Evolutionary conservation across 2,329 filamentous ascomycete genomes (phyloP).

Genomic region (Aspergillus floridensis): DNA sequence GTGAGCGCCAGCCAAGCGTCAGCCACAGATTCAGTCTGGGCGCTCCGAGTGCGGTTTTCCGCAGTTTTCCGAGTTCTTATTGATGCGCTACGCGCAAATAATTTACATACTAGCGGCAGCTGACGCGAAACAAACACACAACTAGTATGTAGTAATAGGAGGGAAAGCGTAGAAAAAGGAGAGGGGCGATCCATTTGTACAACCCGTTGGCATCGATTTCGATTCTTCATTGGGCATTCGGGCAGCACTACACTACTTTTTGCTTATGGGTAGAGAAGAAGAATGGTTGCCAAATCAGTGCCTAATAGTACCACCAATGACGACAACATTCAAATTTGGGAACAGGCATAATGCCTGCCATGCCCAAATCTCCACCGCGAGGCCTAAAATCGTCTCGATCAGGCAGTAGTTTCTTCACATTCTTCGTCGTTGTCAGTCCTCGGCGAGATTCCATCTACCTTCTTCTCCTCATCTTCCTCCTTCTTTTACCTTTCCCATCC

Average conservation of each 20-base stretch:
- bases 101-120: not conserved
- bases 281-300: slow-evolving; percentile 6
- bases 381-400: slow-evolving; percentile 11
- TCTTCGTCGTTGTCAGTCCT: not conserved
- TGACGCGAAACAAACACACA: not conserved
- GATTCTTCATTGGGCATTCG: slow-evolving; percentile 23
- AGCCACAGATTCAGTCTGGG: not conserved
- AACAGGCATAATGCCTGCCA: slow-evolving; percentile 5
- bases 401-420: slow-evolving; percentile 11
- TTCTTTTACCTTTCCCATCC: not conserved
- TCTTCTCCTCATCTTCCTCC: not conserved
- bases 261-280: not conserved
- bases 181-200: not conserved
- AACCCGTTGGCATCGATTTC: not conserved
- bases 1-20: not conserved
- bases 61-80: not conserved
- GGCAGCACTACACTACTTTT: slow-evolving; percentile 18
- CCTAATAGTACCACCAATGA: slow-evolving; percentile 9
- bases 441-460: slow-evolving; percentile 1
- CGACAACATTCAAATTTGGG: not conserved
- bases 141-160: not conserved
- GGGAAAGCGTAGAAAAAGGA: not conserved
- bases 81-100: not conserved
- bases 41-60: not conserved
- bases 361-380: slow-evolving; percentile 18